A percentile compares a stretch with the other conserved stretches of the same genome.
Conservation (phyloP, 2,329 filamentous ascomycete species). For the Dichotomopilus funicola region DNA sequence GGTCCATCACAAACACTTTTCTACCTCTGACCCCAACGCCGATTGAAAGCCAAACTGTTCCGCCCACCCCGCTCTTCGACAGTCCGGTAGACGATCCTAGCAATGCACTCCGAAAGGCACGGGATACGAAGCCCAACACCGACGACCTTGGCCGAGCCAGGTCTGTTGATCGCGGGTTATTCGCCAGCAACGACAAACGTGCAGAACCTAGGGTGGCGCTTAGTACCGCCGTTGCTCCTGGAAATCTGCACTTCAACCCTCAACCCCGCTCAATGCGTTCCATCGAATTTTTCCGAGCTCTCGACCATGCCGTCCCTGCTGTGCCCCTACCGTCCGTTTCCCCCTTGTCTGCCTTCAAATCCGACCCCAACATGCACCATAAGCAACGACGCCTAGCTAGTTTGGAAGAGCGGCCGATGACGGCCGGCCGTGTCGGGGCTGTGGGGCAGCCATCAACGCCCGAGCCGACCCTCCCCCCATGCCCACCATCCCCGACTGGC, state of each 20-base stretch:
- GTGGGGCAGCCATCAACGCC: constrained; percentile 34
- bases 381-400: constrained; percentile 31
- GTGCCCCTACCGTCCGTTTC: too few relatives aligned
- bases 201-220: constrained; percentile 57
- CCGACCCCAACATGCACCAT: constrained; percentile 39
- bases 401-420: constrained; percentile 41
- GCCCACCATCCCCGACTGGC: constrained; percentile 42
- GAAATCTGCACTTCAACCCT: constrained; percentile 47
- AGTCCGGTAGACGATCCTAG: constrained; percentile 34
- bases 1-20: constrained; percentile 40
- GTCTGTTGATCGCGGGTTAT: constrained; percentile 56
- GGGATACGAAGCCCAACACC: constrained; percentile 31
- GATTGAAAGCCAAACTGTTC: constrained; percentile 30
- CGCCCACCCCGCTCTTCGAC: constrained; percentile 34
- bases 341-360: constrained; percentile 28
- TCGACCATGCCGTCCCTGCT: too few relatives aligned
- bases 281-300: constrained; percentile 16
- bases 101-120: constrained; percentile 38
- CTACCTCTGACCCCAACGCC: constrained; percentile 35
- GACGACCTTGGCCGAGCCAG: constrained; percentile 49
- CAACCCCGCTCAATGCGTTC: constrained; percentile 33
- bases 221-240: constrained; percentile 55
- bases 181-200: constrained; percentile 56
- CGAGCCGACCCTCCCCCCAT: constrained; percentile 32
- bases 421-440: constrained; percentile 39